A percentile compares a stretch with the other conserved stretches of the same genome.
These are phyloP conservation scores for Candida sojae DNA, from an alignment of 1,139 yeast genomes.

Conservation along the genomic window DNA sequence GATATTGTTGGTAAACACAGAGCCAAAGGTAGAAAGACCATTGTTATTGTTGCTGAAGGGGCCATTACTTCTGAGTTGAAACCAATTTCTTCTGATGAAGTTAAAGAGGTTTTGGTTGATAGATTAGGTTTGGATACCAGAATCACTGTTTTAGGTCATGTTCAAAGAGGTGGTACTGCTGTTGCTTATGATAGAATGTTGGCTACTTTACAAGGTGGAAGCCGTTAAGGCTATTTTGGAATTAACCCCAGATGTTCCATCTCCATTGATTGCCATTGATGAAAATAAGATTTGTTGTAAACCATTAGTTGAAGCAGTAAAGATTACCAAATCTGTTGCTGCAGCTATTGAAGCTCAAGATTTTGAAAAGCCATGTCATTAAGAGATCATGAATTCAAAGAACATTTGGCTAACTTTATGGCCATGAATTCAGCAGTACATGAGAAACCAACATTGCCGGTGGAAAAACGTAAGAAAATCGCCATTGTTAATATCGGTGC, in stretches of 20 bases:
- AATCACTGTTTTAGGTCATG: constrained; percentile 79
- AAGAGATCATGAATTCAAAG: constrained; percentile 72
- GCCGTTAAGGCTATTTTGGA: constrained; percentile 78
- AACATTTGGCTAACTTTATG: constrained; percentile 63
- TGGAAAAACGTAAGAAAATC: constrained; percentile 56
- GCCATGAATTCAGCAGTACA: constrained; percentile 61
- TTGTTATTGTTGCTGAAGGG: constrained; percentile 83
- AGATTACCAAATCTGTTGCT: constrained; percentile 70
- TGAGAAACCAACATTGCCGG: constrained; percentile 60
- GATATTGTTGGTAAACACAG: constrained; percentile 68
- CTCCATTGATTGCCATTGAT: constrained; percentile 73
- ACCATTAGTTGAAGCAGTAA: constrained; percentile 74
- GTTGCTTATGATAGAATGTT: constrained; percentile 75
- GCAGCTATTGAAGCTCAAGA: constrained; percentile 59
- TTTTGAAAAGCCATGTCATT: constrained; percentile 67
- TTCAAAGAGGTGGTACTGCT: constrained; percentile 85
- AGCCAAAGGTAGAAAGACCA: constrained; percentile 72
- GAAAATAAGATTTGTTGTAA: constrained; percentile 72
- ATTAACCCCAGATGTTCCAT: constrained; percentile 67
- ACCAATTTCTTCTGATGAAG: constrained; percentile 67
- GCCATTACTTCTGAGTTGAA: constrained; percentile 68
- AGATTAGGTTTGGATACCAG: constrained; percentile 72
- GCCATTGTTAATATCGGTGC: constrained; percentile 82
- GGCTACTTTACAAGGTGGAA: constrained; percentile 81
- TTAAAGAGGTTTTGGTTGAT: constrained; percentile 67